Conservation (phyloP, 2,329 filamentous ascomycete genomes). For the Trichoderma asperellum region DNA sequence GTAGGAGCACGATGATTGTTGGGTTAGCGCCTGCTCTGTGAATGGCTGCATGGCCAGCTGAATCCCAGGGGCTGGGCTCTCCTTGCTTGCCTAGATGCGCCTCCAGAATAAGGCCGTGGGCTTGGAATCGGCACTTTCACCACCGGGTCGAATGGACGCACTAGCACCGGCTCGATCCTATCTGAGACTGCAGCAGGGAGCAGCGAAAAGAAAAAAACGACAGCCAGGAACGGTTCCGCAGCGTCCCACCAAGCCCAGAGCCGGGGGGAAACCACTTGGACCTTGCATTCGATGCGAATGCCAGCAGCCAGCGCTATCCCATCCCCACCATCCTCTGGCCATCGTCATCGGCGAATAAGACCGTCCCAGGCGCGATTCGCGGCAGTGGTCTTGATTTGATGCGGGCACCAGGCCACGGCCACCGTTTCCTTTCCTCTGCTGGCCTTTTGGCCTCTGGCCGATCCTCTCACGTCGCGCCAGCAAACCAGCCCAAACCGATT, state of each 20-base stretch:
- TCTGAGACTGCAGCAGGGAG: neutral
- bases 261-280: neutral
- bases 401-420: neutral
- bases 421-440: neutral
- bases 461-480: conserved; percentile 15
- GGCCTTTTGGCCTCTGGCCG: neutral
- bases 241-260: neutral
- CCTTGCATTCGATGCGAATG: conserved; percentile 6
- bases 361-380: conserved; percentile 10
- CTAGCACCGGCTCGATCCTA: neutral
- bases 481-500: neutral
- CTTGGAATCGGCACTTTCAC: conserved; percentile 6
- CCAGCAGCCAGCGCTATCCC: neutral
- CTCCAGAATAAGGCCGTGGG: neutral
- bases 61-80: neutral
- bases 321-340: neutral
- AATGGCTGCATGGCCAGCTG: conserved; percentile 16
- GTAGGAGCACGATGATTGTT: neutral
- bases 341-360: conserved; percentile 5
- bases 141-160: neutral
- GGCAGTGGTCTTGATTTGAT: neutral
- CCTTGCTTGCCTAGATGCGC: neutral
- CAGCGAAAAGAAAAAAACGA: neutral
- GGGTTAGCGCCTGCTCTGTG: neutral
- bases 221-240: conserved; percentile 3